Evolutionary conservation across 768 basidiomycete genomes (phyloP), one percentile per base, ranked within the genome.

Genomic region (Russula abietina): DNA sequence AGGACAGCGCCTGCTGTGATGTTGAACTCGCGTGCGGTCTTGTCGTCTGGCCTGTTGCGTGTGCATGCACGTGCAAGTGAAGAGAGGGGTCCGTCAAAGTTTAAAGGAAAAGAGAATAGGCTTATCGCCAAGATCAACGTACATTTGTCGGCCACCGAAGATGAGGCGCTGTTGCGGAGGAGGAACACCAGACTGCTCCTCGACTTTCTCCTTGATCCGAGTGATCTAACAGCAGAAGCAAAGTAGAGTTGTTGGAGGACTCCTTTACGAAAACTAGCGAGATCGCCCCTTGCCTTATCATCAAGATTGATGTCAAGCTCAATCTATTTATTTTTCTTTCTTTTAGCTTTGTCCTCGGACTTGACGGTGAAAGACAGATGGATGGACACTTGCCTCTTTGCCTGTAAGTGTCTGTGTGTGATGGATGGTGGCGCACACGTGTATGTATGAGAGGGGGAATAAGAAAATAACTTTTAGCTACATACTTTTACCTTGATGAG

Each of bases 161-260:
- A 98, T 98, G 70, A 98, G 75, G 61, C 96, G 85, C 74, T 98
- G 96, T 75, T 98, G 96, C 48, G 81, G 91, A 64, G 96, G 96
- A 26, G 96, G 96, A 46, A 98, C 96, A 67, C 96, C 96, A 7
- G 93, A 94, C 77, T 98, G 95, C 78, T 98, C 95, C 74, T 98
- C 96, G 10, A 98, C 93, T 74, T 91, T 91, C 81, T 96, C 94
- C 79, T 98, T 98, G 76, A 98, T 93, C 68, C 91, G 85, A 51
- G 85, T 80, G 70, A 97, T 91, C 96, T 98, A 50, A 38, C 12
- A 49, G 33, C 4, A 50, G n/a, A 26, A 49, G 14, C 12, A 16
- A 49, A 45, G 11, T 12, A 30, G 22, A 46, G 45, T 46, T 46
- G 22, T 0, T 19, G 11, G 4, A 17, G 19, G 38, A 14, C n/a